These are phyloP conservation scores for Hypomontagnella monticulosa DNA, from an alignment of 495 filamentous ascomycete genomes.

Conservation along the genomic window DNA sequence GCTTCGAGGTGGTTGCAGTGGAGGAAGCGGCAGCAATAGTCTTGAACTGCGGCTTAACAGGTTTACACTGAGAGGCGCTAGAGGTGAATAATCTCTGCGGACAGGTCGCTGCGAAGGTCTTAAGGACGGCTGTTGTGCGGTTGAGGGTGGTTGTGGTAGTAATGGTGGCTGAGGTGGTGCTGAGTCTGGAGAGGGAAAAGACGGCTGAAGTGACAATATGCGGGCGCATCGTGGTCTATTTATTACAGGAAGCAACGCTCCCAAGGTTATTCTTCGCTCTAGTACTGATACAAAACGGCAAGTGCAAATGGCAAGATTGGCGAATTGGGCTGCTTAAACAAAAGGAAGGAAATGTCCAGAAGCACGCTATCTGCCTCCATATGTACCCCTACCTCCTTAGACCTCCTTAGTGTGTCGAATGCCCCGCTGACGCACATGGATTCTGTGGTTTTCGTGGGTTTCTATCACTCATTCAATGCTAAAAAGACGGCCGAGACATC, in stretches of 20 bases:
- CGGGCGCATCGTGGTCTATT: constrained; percentile 45
- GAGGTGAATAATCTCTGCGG: constrained; percentile 39
- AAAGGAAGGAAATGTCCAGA: constrained; percentile 34
- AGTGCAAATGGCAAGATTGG: constrained; percentile 7
- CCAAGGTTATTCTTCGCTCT: constrained; percentile 3
- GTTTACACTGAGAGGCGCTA: constrained; percentile 23
- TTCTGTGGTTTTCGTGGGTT: no score
- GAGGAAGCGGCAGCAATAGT: constrained; percentile 19
- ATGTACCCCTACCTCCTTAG: constrained; percentile 21
- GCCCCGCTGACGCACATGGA: constrained; percentile 33
- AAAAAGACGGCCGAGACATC: no score
- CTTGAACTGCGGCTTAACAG: constrained; percentile 15
- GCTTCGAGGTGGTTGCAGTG: not conserved
- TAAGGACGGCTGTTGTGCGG: constrained; percentile 5
- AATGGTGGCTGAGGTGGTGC: constrained; percentile 30
- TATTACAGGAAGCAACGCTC: constrained; percentile 28
- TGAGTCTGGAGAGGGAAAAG: constrained; percentile 38
- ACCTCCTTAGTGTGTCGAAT: constrained; percentile 30
- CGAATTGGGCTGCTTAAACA: not conserved
- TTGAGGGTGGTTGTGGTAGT: constrained; percentile 11
- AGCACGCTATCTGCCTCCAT: constrained; percentile 18
- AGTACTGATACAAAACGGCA: constrained; percentile 19
- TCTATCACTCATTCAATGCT: no score
- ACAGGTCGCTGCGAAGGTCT: constrained; percentile 24
- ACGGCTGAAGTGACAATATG: constrained; percentile 42